Evolutionary conservation across 1,139 yeast genomes (phyloP).

Genomic region (Candida tetrigidarum): DNA sequence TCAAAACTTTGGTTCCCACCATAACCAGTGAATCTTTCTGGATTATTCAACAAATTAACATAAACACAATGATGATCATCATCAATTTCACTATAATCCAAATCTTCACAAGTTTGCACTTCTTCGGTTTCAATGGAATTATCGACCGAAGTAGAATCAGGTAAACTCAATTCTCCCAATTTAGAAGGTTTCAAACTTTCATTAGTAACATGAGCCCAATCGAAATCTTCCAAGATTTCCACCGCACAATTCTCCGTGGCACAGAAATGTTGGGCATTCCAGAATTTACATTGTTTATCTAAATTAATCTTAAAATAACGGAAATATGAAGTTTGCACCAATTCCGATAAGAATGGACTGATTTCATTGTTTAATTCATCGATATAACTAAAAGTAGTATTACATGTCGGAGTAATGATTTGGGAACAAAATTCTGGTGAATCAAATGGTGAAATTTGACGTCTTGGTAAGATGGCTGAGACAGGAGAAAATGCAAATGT

Average conservation of each 20-base stretch:
- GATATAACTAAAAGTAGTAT: slow-evolving; percentile 51
- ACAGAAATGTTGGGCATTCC: slow-evolving; percentile 85
- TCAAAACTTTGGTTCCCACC: slow-evolving; percentile 91
- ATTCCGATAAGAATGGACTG: slow-evolving; percentile 53
- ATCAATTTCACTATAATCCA: slow-evolving; percentile 65
- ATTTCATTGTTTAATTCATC: slow-evolving; percentile 40
- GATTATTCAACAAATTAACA: slow-evolving; percentile 85
- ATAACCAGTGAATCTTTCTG: slow-evolving; percentile 97
- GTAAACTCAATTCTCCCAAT: slow-evolving; percentile 54
- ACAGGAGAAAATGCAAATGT: slow-evolving; percentile 10
- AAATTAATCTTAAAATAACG: slow-evolving; percentile 85
- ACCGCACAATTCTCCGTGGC: slow-evolving; percentile 95
- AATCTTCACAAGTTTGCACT: slow-evolving; percentile 34
- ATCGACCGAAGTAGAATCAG: slow-evolving; percentile 22
- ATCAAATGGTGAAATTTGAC: slow-evolving; percentile 39
- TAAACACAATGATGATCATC: slow-evolving; percentile 70
- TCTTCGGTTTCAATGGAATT: slow-evolving; percentile 23
- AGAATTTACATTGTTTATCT: slow-evolving; percentile 86
- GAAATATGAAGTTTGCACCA: slow-evolving; percentile 78
- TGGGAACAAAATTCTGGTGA: slow-evolving; percentile 53
- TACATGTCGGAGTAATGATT: slow-evolving; percentile 50
- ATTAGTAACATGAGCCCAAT: slow-evolving; percentile 67
- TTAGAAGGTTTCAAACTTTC: slow-evolving; percentile 75
- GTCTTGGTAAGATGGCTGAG: slow-evolving; percentile 15
- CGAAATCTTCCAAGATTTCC: slow-evolving; percentile 60